Conservation (phyloP, 176 grass and related monocot species). For the Calamus simplicifolius region DNA sequence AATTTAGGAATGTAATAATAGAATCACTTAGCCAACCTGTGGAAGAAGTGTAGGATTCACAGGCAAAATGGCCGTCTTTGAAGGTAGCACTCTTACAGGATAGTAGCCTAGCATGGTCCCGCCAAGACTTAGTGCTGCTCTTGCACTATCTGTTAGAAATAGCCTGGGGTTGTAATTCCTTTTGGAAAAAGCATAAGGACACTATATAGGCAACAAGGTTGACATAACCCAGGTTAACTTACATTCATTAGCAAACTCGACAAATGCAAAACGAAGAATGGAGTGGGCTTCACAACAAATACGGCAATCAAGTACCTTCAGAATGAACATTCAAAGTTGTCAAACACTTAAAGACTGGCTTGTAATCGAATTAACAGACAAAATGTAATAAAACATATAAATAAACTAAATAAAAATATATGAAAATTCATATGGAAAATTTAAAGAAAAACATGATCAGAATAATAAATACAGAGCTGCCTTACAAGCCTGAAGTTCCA, state of each 20-base stretch:
- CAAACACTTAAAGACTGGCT: too few species aligned
- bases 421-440: too few species aligned
- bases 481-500: too few species aligned
- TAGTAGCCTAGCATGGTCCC: slow-evolving; percentile 17
- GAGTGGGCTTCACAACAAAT: slow-evolving; percentile 29
- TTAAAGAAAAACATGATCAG: too few species aligned
- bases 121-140: slow-evolving; percentile 16
- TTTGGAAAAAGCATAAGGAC: not conserved
- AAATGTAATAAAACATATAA: too few species aligned
- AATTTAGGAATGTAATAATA: not conserved
- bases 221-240: not conserved
- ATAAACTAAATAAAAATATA: too few species aligned
- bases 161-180: not conserved
- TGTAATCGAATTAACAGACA: too few species aligned
- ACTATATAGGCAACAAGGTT: not conserved
- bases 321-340: not conserved
- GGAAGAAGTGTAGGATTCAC: slow-evolving; percentile 47
- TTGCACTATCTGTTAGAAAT: slow-evolving; percentile 23
- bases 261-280: slow-evolving; percentile 34
- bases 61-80: slow-evolving; percentile 42
- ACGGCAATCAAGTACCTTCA: slow-evolving; percentile 48
- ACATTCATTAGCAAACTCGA: slow-evolving; percentile 20
- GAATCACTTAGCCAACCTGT: slow-evolving; percentile 12
- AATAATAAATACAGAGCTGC: too few species aligned
- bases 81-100: slow-evolving; percentile 27